phyloP scores from a whole-genome alignment of 2,329 filamentous ascomycete species.

The Parasarocladium wereldwijsianum region DNA sequence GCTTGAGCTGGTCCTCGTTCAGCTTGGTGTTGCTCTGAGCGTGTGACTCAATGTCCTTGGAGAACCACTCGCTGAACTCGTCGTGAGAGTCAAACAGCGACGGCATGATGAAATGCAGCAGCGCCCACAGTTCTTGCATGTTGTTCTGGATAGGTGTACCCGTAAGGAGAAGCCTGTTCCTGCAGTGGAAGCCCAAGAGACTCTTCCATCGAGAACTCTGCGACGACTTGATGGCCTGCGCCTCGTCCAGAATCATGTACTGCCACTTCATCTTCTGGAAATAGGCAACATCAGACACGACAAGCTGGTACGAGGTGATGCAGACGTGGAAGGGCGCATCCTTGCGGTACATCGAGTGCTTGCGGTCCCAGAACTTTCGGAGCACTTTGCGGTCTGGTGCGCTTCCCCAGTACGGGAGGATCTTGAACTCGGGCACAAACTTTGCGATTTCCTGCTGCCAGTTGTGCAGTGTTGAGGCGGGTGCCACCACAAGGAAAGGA shows the following conservation, averaged over 20 bases:
- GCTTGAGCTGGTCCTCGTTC: conserved; percentile 93
- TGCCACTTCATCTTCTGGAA: conserved; percentile 99
- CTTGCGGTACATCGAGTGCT: conserved; percentile 87
- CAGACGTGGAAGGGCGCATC: conserved; percentile 93
- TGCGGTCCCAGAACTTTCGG: conserved; percentile 97
- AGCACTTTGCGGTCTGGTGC: conserved; percentile 89
- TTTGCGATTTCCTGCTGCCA: conserved; percentile 97
- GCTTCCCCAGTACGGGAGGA: conserved; percentile 93
- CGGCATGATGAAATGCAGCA: conserved; percentile 99
- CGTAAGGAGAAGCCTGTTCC: conserved; percentile 83
- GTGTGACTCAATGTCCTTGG: conserved; percentile 93
- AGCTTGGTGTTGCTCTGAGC: conserved; percentile 99
- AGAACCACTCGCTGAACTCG: conserved; percentile 89
- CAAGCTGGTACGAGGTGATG: conserved; percentile 92
- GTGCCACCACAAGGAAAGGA: conserved; percentile 90
- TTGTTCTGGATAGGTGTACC: conserved; percentile 99
- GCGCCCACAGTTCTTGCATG: conserved; percentile 97
- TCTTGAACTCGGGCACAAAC: conserved; percentile 90
- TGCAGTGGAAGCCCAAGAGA: conserved; percentile 82
- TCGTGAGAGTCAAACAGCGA: conserved; percentile 90
- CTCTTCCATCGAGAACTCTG: conserved; percentile 96
- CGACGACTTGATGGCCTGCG: conserved; percentile 97
- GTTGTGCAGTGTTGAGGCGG: conserved; percentile 92
- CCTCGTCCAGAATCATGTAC: conserved; percentile 99
- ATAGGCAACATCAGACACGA: conserved; percentile 90